Conservation (phyloP, 768 basidiomycete genomes). For the Rickenella mellea region DNA sequence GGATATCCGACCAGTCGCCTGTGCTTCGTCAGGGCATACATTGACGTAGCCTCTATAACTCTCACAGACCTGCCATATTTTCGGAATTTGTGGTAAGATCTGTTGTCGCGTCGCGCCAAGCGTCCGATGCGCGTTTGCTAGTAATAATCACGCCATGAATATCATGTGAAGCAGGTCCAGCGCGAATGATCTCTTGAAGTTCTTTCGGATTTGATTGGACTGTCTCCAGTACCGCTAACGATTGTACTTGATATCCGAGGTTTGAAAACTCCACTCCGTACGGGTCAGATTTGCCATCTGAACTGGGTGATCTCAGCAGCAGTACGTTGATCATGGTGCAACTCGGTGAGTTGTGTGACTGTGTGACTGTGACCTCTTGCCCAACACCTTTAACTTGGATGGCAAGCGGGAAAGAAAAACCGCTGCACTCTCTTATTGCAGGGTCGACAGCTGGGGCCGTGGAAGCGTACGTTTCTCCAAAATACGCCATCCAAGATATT, state of each 20-base stretch:
- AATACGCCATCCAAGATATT: slow-evolving; percentile 13
- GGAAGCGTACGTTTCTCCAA: slow-evolving; percentile 60
- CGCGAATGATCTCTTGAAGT: slow-evolving; percentile 33
- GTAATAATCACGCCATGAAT: slow-evolving; percentile 66
- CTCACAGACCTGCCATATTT: background rate
- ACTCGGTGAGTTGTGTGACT: background rate
- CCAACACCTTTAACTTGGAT: too few species aligned
- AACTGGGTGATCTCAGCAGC: slow-evolving; percentile 28
- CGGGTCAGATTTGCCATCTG: slow-evolving; percentile 32
- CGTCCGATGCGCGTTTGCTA: slow-evolving; percentile 68
- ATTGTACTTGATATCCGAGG: slow-evolving; percentile 41
- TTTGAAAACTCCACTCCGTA: slow-evolving; percentile 45
- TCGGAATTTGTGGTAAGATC: slow-evolving; percentile 4
- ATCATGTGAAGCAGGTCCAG: slow-evolving; percentile 22
- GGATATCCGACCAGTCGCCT: slow-evolving; percentile 44
- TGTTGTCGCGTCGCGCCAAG: slow-evolving; percentile 45
- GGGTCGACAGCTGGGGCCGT: slow-evolving; percentile 89
- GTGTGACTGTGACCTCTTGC: background rate
- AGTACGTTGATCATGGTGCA: slow-evolving; percentile 24
- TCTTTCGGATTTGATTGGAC: slow-evolving; percentile 35
- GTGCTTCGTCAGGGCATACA: slow-evolving; percentile 4
- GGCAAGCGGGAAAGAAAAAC: slow-evolving; percentile 65
- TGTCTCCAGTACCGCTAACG: slow-evolving; percentile 70
- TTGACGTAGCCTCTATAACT: background rate
- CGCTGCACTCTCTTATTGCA: slow-evolving; percentile 78